Conservation (phyloP, 2,329 filamentous ascomycete species). For the Paracoccidioides lutzii region DNA sequence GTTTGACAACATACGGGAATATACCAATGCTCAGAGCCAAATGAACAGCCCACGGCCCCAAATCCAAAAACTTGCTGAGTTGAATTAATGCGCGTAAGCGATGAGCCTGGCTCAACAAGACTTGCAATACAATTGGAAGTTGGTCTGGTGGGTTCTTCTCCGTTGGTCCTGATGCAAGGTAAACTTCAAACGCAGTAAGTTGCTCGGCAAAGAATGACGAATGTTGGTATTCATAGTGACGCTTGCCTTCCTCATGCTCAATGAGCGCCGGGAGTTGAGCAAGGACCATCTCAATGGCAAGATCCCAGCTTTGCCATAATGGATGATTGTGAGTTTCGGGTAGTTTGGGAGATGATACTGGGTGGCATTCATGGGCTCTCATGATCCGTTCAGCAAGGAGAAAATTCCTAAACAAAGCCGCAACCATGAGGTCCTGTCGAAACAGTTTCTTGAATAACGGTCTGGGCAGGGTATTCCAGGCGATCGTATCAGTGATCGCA, state of each 20-base stretch:
- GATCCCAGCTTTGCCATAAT: slow-evolving; percentile 94
- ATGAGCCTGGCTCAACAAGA: slow-evolving; percentile 90
- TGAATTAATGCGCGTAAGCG: slow-evolving; percentile 80
- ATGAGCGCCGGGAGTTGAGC: slow-evolving; percentile 73
- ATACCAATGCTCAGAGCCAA: slow-evolving; percentile 94
- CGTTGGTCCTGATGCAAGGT: slow-evolving; percentile 70
- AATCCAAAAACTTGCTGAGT: slow-evolving; percentile 81
- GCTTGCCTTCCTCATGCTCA: slow-evolving; percentile 60
- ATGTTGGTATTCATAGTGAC: slow-evolving; percentile 81
- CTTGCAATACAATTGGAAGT: slow-evolving; percentile 88
- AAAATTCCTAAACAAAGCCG: slow-evolving; percentile 91
- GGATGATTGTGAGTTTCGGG: slow-evolving; percentile 91
- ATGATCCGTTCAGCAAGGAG: slow-evolving; percentile 89
- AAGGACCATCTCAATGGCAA: slow-evolving; percentile 89
- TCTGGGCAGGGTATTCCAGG: slow-evolving; percentile 87
- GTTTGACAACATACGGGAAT: slow-evolving; percentile 95
- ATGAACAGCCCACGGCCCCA: slow-evolving; percentile 98
- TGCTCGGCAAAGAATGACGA: slow-evolving; percentile 96
- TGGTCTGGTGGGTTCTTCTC: slow-evolving; percentile 84
- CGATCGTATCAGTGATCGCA: slow-evolving; percentile 95
- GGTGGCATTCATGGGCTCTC: slow-evolving; percentile 90
- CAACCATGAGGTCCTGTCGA: slow-evolving; percentile 96
- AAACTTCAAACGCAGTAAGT: slow-evolving; percentile 92
- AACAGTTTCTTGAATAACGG: slow-evolving; percentile 94
- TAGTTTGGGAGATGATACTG: slow-evolving; percentile 80